Percentiles rank a stretch among this genome's conserved stretches.
Conservation (phyloP, 1,284 basidiomycete genomes). For the Singerocomus inundabilis region DNA sequence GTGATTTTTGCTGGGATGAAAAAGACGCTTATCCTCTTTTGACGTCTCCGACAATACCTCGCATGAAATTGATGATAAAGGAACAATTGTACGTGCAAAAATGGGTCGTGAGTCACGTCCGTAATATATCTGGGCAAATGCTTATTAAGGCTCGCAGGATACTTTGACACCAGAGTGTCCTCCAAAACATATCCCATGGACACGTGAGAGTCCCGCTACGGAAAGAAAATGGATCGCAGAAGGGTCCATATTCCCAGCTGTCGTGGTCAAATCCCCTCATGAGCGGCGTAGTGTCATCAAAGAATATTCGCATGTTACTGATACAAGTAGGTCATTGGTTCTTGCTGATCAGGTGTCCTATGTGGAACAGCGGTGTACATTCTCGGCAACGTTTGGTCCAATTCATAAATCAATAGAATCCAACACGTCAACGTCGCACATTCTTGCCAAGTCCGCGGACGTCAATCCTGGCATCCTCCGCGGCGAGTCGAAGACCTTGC, state of each 20-base stretch:
- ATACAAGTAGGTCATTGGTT: background rate
- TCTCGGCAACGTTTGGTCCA: slow-evolving; percentile 2
- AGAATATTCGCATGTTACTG: background rate
- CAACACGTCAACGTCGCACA: background rate
- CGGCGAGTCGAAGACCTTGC: slow-evolving; percentile 8
- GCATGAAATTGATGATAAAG: slow-evolving; percentile 48
- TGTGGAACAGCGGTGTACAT: slow-evolving; percentile 1
- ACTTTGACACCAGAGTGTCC: slow-evolving; percentile 34
- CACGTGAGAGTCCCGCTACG: slow-evolving; percentile 31
- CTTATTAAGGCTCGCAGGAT: slow-evolving; percentile 26
- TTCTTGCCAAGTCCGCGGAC: slow-evolving; percentile 11
- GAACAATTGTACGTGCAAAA: slow-evolving; percentile 48
- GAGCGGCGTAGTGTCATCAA: slow-evolving; percentile 18
- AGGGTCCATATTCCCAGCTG: slow-evolving; percentile 49
- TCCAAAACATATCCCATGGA: slow-evolving; percentile 49
- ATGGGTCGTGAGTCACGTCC: slow-evolving; percentile 50
- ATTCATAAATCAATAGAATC: slow-evolving; percentile 1
- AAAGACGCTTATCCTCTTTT: slow-evolving; percentile 20
- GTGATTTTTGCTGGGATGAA: slow-evolving; percentile 22
- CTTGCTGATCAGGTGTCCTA: background rate
- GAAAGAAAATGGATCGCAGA: slow-evolving; percentile 47
- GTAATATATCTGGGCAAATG: background rate
- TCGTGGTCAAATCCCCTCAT: slow-evolving; percentile 36
- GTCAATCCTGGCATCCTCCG: slow-evolving; percentile 4
- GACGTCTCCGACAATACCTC: slow-evolving; percentile 52